These are phyloP conservation scores for Phytophthora capsici DNA, from an alignment of 352 stramenopile species.

Conservation along the genomic window DNA sequence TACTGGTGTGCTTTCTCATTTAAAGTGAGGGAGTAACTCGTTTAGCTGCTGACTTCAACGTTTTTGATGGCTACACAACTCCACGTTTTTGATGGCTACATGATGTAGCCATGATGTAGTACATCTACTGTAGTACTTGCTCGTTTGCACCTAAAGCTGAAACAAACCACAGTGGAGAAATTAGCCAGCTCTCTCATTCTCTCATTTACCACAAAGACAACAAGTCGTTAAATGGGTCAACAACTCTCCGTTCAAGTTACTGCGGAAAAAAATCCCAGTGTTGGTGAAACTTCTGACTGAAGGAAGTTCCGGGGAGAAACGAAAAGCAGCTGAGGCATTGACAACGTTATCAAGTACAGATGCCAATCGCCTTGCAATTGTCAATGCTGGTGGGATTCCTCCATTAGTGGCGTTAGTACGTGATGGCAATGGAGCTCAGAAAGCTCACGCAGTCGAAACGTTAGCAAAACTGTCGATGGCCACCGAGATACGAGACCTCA, in stretches of 20 bases:
- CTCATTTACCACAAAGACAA: too few species aligned
- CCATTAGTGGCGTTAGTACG: neutral
- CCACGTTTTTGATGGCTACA: too few species aligned
- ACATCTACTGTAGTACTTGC: too few species aligned
- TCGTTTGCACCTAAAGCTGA: too few species aligned
- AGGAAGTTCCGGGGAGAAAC: neutral
- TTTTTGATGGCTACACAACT: too few species aligned
- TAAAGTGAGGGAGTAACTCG: too few species aligned
- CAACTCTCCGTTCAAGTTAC: neutral
- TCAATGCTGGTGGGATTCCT: neutral
- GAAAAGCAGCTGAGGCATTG: neutral
- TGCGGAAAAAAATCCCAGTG: neutral
- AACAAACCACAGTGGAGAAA: too few species aligned
- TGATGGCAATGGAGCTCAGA: neutral
- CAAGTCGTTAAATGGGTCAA: neutral
- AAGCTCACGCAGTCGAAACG: neutral
- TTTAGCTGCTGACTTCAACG: too few species aligned
- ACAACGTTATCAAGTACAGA: neutral
- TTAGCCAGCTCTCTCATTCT: too few species aligned
- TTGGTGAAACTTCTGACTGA: neutral
- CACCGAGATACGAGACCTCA: conserved; percentile 1
- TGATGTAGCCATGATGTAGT: too few species aligned
- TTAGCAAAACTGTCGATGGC: conserved; percentile 8
- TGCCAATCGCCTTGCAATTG: neutral
- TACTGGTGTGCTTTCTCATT: too few species aligned